Evolutionary conservation across 768 basidiomycete species (phyloP), one percentile per base, ranked within the genome.

Genomic region (Gelatoporia subvermispora): DNA sequence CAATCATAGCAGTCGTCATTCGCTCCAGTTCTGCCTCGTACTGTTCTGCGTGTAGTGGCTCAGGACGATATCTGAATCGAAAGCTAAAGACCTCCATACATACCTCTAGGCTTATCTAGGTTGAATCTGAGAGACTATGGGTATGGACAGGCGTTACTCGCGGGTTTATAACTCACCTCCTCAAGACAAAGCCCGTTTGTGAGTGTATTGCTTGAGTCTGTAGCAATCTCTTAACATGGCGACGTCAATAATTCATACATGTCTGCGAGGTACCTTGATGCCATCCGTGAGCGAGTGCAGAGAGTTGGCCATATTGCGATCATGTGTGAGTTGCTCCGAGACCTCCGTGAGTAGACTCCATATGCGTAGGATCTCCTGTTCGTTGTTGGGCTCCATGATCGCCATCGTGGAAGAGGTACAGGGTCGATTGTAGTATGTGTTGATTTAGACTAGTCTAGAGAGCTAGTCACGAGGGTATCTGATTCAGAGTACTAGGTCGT

Each of bases 11-110:
- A 3, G 75, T 67, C 55, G 93, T 94, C 84, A 96, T 91, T 39
- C 80, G 79, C 61, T 97, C 93, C 18, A 99, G 72, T 61, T 96
- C 93, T 15, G 81, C 76, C 42, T 93, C 84, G 60, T 94, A 99
- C 49, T 82, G 82, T 69, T 98, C 96, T 97, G 66, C 16, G 24
- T 15, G 11, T 9, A 43, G 36, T 22, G 13, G 34, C 15, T 37
- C 7, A 41, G 48, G 41, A 43, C n/a, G 25, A 23, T 36, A 40
- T 25, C 38, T 41, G 35, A 16, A 31, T 51, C 55, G 21, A 36
- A 23, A 21, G 49, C 43, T 16, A 21, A 43, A 43, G 18, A 50
- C 48, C n/a, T 20, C 8, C 8, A 36, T 23, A 35, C 55, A 49
- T 56, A 91, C 91, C 91, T 79, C 88, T 78, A 25, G 84, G 72